These are phyloP conservation scores for Penicillium sp. DNA, from an alignment of 2,329 filamentous ascomycete species.

Conservation along the genomic window DNA sequence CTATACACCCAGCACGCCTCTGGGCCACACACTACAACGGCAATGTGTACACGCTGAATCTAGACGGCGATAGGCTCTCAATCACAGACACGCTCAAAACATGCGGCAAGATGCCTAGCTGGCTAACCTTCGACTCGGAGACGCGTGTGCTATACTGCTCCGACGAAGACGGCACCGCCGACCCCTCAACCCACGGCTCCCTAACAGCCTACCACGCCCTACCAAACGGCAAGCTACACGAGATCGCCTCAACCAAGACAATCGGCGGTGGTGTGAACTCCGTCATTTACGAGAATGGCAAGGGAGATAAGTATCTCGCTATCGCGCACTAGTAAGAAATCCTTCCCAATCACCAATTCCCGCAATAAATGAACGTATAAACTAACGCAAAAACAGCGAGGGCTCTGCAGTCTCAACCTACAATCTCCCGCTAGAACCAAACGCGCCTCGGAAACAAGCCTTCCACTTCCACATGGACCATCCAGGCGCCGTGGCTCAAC, in stretches of 20 bases:
- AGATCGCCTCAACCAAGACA: constrained; percentile 21
- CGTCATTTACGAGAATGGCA: constrained; percentile 28
- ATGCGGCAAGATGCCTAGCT: constrained; percentile 36
- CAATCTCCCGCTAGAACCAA: constrained; percentile 23
- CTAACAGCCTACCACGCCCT: constrained; percentile 24
- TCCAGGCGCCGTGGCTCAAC: constrained; percentile 43
- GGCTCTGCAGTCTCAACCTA: constrained; percentile 34
- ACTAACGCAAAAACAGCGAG: constrained; percentile 19
- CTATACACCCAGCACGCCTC: constrained; percentile 7
- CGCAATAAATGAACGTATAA: background rate
- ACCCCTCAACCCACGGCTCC: constrained; percentile 26
- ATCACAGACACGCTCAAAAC: constrained; percentile 25
- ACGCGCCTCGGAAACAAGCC: constrained; percentile 31
- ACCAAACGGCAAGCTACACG: constrained; percentile 18
- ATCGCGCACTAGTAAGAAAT: constrained; percentile 38
- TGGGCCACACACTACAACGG: constrained; percentile 24
- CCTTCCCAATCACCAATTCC: background rate
- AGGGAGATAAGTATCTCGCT: constrained; percentile 28
- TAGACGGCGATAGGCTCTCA: constrained; percentile 18
- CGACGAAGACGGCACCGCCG: constrained; percentile 29
- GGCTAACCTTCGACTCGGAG: constrained; percentile 31
- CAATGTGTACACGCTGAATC: constrained; percentile 19
- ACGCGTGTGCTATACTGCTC: constrained; percentile 33
- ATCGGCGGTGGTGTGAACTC: constrained; percentile 33
- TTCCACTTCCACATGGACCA: constrained; percentile 40